phyloP scores from a whole-genome alignment of 2,329 filamentous ascomycete genomes.

The Pseudocercospora pini-densiflorae region DNA sequence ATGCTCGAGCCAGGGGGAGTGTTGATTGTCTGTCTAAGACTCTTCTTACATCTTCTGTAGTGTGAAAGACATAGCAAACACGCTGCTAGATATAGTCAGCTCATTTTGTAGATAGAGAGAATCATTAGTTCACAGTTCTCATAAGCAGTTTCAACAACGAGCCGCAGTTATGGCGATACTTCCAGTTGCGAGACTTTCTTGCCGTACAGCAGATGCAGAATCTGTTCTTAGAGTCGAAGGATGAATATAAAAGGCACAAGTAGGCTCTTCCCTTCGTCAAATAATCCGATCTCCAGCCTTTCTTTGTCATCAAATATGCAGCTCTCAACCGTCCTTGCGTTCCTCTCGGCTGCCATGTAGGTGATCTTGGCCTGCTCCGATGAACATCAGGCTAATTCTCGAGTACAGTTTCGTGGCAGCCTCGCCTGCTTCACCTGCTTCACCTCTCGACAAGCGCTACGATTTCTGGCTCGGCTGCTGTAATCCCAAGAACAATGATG shows the following conservation, averaged over 20 bases:
- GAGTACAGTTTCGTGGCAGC: background rate
- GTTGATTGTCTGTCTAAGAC: background rate
- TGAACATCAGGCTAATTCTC: background rate
- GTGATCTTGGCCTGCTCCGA: background rate
- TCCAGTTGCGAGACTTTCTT: background rate
- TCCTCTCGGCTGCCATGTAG: background rate
- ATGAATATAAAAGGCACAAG: background rate
- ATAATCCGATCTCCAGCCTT: background rate
- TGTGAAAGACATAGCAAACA: background rate
- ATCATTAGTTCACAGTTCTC: background rate
- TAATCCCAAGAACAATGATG: background rate
- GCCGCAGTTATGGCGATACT: background rate
- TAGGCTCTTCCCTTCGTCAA: background rate
- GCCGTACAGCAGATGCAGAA: background rate
- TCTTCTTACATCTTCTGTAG: background rate
- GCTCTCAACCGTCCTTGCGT: background rate
- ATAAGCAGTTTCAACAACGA: background rate
- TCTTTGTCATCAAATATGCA: too few species aligned
- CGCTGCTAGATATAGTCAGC: background rate
- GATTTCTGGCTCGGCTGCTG: slow-evolving; percentile 2
- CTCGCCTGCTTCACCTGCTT: background rate
- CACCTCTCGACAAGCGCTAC: slow-evolving; percentile 5
- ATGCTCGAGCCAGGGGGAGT: background rate
- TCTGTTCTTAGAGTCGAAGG: background rate
- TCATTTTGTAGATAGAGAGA: background rate